Conservation (phyloP, 75 land plant species). For the Picea sitchensis region DNA sequence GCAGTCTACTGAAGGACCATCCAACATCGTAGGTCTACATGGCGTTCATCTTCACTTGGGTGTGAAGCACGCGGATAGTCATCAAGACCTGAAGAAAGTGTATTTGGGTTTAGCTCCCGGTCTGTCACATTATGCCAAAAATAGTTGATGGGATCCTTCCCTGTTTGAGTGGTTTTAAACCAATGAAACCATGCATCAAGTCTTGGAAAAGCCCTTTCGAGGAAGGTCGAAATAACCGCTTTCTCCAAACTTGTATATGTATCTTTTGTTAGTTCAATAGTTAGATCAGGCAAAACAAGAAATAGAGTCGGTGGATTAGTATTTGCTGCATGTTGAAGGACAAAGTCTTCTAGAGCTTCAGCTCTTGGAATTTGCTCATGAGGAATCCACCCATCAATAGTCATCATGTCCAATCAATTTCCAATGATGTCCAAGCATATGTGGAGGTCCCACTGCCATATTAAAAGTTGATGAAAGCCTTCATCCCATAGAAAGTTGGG, state of each 20-base stretch:
- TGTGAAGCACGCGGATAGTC: conserved; percentile 75
- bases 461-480: conserved; percentile 91
- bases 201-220: too few relatives aligned
- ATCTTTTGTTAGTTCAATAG: too few relatives aligned
- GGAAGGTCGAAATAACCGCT: too few relatives aligned
- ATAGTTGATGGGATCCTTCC: conserved; percentile 56
- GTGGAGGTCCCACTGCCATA: conserved; percentile 91
- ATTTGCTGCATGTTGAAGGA: conserved; percentile 82
- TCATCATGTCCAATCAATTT: conserved; percentile 94
- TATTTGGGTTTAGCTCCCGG: conserved; percentile 85
- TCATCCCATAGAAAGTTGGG: conserved; percentile 92
- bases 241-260: too few relatives aligned
- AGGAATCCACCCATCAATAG: conserved; percentile 97
- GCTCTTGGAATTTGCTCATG: conserved; percentile 92
- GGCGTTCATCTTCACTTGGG: too few relatives aligned
- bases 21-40: too few relatives aligned
- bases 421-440: conserved; percentile 89
- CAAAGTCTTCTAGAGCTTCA: conserved; percentile 90
- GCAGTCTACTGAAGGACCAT: too few relatives aligned
- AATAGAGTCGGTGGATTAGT: conserved; percentile 13
- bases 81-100: conserved; percentile 89
- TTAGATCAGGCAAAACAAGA: too few relatives aligned
- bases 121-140: conserved; percentile 80
- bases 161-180: conserved; percentile 26
- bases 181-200: too few relatives aligned